phyloP scores from a whole-genome alignment of 2,329 filamentous ascomycete genomes.

The Fusarium sp. region DNA sequence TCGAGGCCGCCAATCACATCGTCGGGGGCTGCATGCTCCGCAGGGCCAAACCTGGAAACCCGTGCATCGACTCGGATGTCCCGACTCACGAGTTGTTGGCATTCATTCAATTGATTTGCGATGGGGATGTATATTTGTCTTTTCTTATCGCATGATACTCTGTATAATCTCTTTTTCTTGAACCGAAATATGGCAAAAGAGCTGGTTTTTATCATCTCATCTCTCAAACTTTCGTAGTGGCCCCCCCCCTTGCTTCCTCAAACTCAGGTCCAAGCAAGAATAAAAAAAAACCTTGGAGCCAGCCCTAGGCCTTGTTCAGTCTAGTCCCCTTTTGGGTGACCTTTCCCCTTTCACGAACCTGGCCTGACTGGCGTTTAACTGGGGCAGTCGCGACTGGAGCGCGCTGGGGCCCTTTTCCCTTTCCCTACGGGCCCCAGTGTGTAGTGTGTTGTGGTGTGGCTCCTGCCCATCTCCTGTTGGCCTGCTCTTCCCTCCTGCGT shows the following conservation, averaged over 20 bases:
- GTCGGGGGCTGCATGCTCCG: conserved; percentile 20
- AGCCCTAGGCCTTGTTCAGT: conserved; percentile 19
- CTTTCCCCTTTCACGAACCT: conserved; percentile 31
- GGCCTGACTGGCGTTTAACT: conserved; percentile 19
- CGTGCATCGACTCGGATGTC: conserved; percentile 14
- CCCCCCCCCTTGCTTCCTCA: not conserved
- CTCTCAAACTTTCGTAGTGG: conserved; percentile 8
- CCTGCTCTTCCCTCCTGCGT: conserved; percentile 22
- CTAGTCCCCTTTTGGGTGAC: conserved; percentile 11
- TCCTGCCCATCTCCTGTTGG: conserved; percentile 38
- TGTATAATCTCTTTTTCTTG: not conserved
- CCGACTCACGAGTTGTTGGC: conserved; percentile 8
- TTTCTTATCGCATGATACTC: not conserved
- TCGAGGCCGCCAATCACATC: conserved; percentile 29
- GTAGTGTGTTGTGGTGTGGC: conserved; percentile 17
- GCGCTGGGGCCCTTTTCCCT: conserved; percentile 16
- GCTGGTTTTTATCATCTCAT: not conserved
- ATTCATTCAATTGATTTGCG: not conserved
- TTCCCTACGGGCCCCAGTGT: not conserved
- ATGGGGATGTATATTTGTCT: not conserved
- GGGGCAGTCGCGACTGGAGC: conserved; percentile 19
- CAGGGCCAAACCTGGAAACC: conserved; percentile 17
- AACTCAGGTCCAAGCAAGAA: conserved; percentile 19
- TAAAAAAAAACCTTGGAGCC: conserved; percentile 19
- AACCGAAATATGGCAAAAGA: not conserved